Base-by-base conservation (phyloP, 2,329 filamentous ascomycete genomes). In the Verticillium albo-atrum region DNA sequence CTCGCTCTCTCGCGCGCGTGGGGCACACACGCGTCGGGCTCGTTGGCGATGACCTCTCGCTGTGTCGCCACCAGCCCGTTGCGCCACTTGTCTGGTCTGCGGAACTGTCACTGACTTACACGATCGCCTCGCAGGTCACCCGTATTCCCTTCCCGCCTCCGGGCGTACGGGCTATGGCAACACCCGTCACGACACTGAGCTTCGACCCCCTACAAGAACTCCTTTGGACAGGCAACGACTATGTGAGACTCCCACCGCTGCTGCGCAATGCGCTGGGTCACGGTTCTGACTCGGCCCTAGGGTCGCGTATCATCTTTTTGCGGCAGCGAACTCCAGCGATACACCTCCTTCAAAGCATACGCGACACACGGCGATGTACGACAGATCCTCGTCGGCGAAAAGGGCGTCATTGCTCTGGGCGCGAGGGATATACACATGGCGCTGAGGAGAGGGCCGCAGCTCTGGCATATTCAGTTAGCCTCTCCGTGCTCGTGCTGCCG, bases 171-270 rank as follows among this genome's bases (percentile, higher is more conserved):
- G 83, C 83, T 65, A 79, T 89, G 68, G 83, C 88, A 51, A 89
- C 89, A 25, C 86, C 86, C 60, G 86, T 92, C 66, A 89, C 90
- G 52, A 89, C 92, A 3, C 84, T 97, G 73, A 89, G 90, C 54
- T 99, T 99, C 75, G 95, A 99, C 74, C 89, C 89, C 60, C 82
- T 83, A 42, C 90, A 97, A 73, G 95, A 99, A 74, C 82, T 99
- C 35, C 77, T 99, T 57, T 99, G 96, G 95, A 87, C 88, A 3
- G 96, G 93, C 54, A 96, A 95, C 74, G 91, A 95, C 77, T 91
- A 88, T 81, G 91, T 95, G 80, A 79, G 85, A 68, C 61, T 66
- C 25, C 2, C 37, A 27, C 10, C 2, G 17, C 7, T 53, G 17
- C 53, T n/a, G 14, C 35, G 27, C 30, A 25, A 32, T 53, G 26